Conservation (phyloP, 2,329 filamentous ascomycete species). For the Incumbomyces delicatus region DNA sequence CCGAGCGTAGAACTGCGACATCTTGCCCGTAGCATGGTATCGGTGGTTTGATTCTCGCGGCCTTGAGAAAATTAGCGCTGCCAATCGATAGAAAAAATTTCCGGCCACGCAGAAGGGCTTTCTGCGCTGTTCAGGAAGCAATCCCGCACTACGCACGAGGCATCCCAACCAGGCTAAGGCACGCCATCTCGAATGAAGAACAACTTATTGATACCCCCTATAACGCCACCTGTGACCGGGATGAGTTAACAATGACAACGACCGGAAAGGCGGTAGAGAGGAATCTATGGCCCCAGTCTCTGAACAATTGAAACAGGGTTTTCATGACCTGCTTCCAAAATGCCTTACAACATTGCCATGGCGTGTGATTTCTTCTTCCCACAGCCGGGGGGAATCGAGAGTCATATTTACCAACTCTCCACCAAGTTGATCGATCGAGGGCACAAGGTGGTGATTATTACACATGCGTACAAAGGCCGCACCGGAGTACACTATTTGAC, state of each 20-base stretch:
- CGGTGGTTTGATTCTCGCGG: not conserved
- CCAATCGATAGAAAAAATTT: not conserved
- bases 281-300: too few species aligned
- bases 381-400: constrained; percentile 91
- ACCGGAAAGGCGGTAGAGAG: too few species aligned
- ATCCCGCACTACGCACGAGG: too few species aligned
- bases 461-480: constrained; percentile 83
- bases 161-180: too few species aligned
- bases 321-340: constrained; percentile 26
- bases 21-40: constrained; percentile 16
- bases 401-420: constrained; percentile 95
- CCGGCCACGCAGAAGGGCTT: not conserved
- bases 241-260: too few species aligned
- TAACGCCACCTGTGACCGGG: too few species aligned
- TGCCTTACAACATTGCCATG: constrained; percentile 75
- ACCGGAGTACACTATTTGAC: constrained; percentile 91
- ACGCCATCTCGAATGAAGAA: too few species aligned
- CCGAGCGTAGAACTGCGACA: constrained; percentile 40
- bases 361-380: constrained; percentile 99
- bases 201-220: too few species aligned
- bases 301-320: too few species aligned
- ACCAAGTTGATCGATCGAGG: constrained; percentile 95
- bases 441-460: constrained; percentile 96
- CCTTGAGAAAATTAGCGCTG: not conserved
- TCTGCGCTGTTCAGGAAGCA: too few species aligned